Conservation (phyloP, 2,329 filamentous ascomycete species). For the Helminthosporium solani region DNA sequence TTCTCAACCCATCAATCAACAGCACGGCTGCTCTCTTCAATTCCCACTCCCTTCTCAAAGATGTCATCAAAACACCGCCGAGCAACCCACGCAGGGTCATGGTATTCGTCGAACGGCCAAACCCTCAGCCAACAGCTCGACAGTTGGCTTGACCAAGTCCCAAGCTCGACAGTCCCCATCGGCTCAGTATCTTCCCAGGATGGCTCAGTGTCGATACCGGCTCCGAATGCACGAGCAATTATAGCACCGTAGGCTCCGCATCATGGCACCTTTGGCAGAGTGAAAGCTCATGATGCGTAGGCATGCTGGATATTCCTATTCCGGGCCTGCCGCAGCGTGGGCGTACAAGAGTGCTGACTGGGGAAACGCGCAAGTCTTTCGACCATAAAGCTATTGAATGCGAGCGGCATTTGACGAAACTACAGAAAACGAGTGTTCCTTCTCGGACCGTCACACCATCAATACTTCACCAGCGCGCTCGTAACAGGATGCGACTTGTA, state of each 20-base stretch:
- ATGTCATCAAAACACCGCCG: slow-evolving; percentile 40
- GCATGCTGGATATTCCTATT: slow-evolving; percentile 92
- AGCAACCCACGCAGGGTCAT: slow-evolving; percentile 79
- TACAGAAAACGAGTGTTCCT: slow-evolving; percentile 81
- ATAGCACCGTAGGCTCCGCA: slow-evolving; percentile 78
- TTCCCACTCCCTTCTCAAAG: slow-evolving; percentile 1
- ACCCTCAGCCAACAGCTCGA: slow-evolving; percentile 71
- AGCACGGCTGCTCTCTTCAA: background rate
- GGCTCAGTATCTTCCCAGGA: slow-evolving; percentile 48
- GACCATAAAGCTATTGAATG: background rate
- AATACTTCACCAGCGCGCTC: slow-evolving; percentile 75
- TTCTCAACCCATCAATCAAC: background rate
- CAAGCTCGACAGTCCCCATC: slow-evolving; percentile 62
- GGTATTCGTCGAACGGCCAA: slow-evolving; percentile 69
- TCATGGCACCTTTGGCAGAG: background rate
- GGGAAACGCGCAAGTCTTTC: slow-evolving; percentile 61
- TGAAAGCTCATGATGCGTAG: slow-evolving; percentile 52
- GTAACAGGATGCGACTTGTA: slow-evolving; percentile 71
- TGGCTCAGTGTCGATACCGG: slow-evolving; percentile 56
- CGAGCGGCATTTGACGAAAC: slow-evolving; percentile 5
- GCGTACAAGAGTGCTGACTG: slow-evolving; percentile 90
- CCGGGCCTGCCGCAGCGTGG: slow-evolving; percentile 88
- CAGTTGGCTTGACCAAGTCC: slow-evolving; percentile 70
- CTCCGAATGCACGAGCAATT: slow-evolving; percentile 74
- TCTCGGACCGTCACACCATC: slow-evolving; percentile 88